phyloP scores from a whole-genome alignment of 208 protist genomes.

The Phytomonas francai region DNA sequence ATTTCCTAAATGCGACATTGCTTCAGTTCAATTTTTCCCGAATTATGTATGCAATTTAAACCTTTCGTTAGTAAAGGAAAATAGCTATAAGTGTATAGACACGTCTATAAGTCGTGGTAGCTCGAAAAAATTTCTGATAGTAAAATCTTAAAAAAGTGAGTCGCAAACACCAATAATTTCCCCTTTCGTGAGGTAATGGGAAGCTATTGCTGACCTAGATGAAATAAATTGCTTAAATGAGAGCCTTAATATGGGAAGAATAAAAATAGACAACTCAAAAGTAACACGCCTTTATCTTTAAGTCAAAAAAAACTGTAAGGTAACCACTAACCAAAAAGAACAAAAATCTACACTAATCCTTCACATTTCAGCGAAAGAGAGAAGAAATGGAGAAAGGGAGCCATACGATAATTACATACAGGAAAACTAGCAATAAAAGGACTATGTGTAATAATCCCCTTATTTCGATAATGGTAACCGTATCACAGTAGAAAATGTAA shows the following conservation, averaged over 20 bases:
- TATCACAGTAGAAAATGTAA: neutral
- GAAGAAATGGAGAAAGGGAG: neutral
- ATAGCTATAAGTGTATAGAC: neutral
- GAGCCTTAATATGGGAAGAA: neutral
- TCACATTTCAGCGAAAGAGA: neutral
- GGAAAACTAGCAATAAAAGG: neutral
- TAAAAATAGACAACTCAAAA: neutral
- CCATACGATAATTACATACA: neutral
- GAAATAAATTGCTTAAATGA: neutral
- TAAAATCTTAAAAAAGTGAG: neutral
- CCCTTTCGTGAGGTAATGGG: neutral
- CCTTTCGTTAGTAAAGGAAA: neutral
- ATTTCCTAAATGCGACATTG: neutral
- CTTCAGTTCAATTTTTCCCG: neutral
- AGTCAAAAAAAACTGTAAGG: constrained; percentile 2
- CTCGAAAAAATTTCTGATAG: neutral
- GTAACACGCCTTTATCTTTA: neutral
- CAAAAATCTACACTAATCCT: constrained; percentile 7
- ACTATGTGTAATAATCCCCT: neutral
- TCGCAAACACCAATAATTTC: neutral
- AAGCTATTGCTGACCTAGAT: neutral
- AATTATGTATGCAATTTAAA: neutral
- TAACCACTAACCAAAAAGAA: constrained; percentile 13
- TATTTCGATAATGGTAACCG: neutral
- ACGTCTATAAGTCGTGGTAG: neutral